Base-by-base conservation (phyloP, 1,284 basidiomycete genomes). In the Trichosporon sp. region DNA sequence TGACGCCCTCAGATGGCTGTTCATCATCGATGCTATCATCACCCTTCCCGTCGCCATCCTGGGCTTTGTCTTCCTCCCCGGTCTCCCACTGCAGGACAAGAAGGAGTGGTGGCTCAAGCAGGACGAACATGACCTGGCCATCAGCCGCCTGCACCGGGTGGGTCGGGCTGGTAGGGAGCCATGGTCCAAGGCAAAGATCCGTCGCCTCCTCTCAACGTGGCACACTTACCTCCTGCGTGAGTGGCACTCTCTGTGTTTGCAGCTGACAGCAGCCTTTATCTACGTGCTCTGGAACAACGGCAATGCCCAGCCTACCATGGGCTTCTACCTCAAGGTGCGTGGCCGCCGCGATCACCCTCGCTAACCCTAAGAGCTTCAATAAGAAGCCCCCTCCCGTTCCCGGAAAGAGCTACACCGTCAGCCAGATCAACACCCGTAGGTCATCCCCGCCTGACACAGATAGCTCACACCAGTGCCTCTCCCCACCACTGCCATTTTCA, bases 281-380 rank as follows among this genome's bases (percentile, higher is more conserved):
- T 74, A 74, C 60, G 66, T 74, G 16, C 33, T 74, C 5, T 76
- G 73, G 71, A 75, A 70, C 67, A 75, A 75, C 61, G 69, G 64
- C 11, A 65, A 56, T 36, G 61, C 68, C 14, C 73, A 74, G 61
- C 32, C 52, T n/a, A 62, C 75, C 8, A 74, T 78, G 63, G 70
- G 70, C 1, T 74, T 73, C 58, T 79, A 69, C 68, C 72, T 79
- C 60, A n/a, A n/a, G n/a, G n/a, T n/a, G n/a, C n/a, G n/a, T n/a
- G n/a, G n/a, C n/a, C n/a, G n/a, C n/a, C n/a, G n/a, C n/a, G n/a
- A n/a, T n/a, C n/a, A n/a, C n/a, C n/a, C n/a, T n/a, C n/a, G n/a
- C n/a, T n/a, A n/a, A n/a, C n/a, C n/a, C n/a, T n/a, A 76, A 76
- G 61, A 58, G 56, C 44, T 78, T 75, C 74, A 79, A 78, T 65